Evolutionary conservation across 1,139 yeast species (phyloP), one percentile per base, ranked within the genome.

Genomic region (Taphrina deformans): DNA sequence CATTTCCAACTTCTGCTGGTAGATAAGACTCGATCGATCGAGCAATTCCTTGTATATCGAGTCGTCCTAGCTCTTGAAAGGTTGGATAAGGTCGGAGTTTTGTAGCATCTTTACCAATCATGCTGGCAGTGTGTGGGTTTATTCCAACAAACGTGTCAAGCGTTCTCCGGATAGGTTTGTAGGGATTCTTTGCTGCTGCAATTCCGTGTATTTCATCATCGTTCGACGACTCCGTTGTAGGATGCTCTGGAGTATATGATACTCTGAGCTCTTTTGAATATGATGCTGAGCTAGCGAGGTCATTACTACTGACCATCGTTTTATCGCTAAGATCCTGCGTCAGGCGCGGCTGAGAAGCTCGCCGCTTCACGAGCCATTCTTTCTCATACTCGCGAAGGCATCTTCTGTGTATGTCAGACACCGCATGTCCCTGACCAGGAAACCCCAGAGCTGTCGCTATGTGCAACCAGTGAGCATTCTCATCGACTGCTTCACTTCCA

Each of bases 1-100:
- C 63, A 50, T 59, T 48, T 3, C 51, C 63, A 14, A 59, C 56
- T 27, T 59, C 63, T 38, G 56, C 50, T 6, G 63, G 63, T 27
- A 59, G 31, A 26, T 21, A 27, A 14, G 56, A 48, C 23, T 59
- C 45, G 3, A 59, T 40, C 2, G 63, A 59, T 9, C 63, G 33
- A 5, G 63, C 31, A 2, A 50, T 10, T n/a, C 46, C 63, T 27
- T 59, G 63, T 38, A 59, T 50, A 31, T 59, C 63, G 3, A 59
- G 50, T 9, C 46, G 29, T 38, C 63, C 63, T 16, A 59, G 48
- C 23, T 59, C 63, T 21, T 59, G 63, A 23, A 59, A 59, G 9
- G 56, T 38, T 23, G 63, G 63, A 23, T 48, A 50, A 5, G 56
- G 56, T 7, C 56, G 63, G 24, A 59, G 51, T n/a, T 24, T 33